Conservation (phyloP, 441 rosid genomes). For the Omphalea diandra region DNA sequence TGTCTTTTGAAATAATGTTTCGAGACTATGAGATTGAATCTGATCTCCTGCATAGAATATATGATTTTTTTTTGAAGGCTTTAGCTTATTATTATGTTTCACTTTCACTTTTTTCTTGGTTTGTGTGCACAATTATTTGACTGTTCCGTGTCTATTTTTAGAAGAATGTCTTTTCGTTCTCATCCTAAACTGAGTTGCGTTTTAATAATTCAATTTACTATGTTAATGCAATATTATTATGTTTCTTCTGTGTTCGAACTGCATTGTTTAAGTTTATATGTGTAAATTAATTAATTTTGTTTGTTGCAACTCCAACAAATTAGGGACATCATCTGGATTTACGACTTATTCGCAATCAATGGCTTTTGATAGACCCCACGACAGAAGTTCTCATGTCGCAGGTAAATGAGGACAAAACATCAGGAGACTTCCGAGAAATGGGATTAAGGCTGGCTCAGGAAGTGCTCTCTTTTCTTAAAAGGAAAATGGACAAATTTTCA, state of each 20-base stretch:
- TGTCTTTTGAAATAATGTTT: neutral
- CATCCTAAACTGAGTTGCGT: neutral
- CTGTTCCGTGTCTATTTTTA: neutral
- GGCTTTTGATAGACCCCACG: slow-evolving; percentile 94
- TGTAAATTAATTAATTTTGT: slow-evolving; percentile 16
- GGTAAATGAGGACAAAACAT: slow-evolving; percentile 80
- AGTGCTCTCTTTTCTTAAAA: slow-evolving; percentile 70
- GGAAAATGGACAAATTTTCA: slow-evolving; percentile 71
- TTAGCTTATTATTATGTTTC: neutral
- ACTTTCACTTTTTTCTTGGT: neutral
- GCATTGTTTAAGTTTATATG: slow-evolving; percentile 12
- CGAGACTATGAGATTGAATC: neutral
- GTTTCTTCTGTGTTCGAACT: slow-evolving; percentile 9
- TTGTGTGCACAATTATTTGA: too few species aligned
- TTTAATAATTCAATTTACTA: neutral
- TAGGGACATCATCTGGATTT: slow-evolving; percentile 97
- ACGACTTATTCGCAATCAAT: slow-evolving; percentile 86
- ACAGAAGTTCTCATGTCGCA: slow-evolving; percentile 92
- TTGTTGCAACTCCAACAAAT: slow-evolving; percentile 14
- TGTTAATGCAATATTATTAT: too few species aligned
- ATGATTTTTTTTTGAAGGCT: neutral
- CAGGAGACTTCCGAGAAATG: slow-evolving; percentile 91
- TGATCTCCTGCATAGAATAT: neutral
- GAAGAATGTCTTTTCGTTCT: neutral
- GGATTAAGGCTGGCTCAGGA: slow-evolving; percentile 86